Conservation (phyloP, 176 grass and related monocot genomes). For the Coix lacrymajobi region DNA sequence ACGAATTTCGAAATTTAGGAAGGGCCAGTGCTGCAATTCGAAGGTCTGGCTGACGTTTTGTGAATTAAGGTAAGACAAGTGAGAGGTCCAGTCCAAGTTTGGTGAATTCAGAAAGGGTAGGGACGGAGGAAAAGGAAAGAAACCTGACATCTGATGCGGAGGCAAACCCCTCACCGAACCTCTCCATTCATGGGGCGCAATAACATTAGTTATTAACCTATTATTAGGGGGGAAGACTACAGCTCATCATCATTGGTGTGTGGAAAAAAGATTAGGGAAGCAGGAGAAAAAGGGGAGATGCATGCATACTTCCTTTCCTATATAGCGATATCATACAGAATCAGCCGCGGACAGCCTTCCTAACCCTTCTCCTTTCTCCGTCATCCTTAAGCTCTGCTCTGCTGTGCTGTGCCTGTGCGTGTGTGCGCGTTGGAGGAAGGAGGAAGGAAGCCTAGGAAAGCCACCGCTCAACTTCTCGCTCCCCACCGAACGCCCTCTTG, state of each 20-base stretch:
- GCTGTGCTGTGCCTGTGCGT: neutral
- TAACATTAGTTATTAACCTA: neutral
- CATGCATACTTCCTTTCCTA: neutral
- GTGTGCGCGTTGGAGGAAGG: neutral
- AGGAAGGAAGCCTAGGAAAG: conserved; percentile 50
- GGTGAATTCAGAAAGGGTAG: neutral
- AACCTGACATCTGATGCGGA: conserved; percentile 30
- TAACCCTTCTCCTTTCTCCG: conserved; percentile 5
- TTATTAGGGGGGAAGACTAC: conserved; percentile 14
- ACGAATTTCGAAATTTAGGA: neutral
- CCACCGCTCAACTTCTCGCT: conserved; percentile 38
- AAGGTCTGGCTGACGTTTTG: neutral
- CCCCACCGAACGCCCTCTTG: conserved; percentile 43
- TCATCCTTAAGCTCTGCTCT: neutral
- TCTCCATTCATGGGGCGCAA: conserved; percentile 2
- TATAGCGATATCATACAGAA: neutral
- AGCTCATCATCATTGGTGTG: conserved; percentile 44
- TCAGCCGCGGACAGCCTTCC: conserved; percentile 29
- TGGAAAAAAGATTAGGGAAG: conserved; percentile 26
- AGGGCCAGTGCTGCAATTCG: neutral
- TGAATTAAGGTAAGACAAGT: conserved; percentile 33
- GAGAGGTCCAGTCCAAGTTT: conserved; percentile 45
- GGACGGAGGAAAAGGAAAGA: conserved; percentile 9
- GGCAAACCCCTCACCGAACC: conserved; percentile 40
- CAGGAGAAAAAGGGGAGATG: conserved; percentile 1